These are phyloP conservation scores for Ustilago sp. DNA, from an alignment of 1,284 basidiomycete species.

Conservation along the genomic window DNA sequence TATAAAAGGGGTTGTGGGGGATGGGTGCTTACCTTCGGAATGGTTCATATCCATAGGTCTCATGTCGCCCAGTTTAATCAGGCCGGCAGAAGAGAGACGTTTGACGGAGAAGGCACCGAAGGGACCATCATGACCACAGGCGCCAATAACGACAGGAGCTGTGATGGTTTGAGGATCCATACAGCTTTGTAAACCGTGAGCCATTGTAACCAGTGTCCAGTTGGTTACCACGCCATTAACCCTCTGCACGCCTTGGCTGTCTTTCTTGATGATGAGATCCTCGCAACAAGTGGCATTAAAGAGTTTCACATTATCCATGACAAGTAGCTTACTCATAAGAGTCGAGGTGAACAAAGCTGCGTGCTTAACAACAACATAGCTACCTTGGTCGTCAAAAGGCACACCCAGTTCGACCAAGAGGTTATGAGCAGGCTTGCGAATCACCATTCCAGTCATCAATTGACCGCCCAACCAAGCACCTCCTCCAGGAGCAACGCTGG, in stretches of 20 bases:
- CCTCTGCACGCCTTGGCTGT: conserved; percentile 72
- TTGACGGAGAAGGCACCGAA: conserved; percentile 89
- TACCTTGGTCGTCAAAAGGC: conserved; percentile 83
- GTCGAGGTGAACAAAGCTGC: conserved; percentile 78
- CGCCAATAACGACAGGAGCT: conserved; percentile 74
- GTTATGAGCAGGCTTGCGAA: conserved; percentile 81
- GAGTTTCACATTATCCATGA: conserved; percentile 75
- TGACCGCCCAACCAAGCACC: conserved; percentile 75
- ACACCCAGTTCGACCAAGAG: conserved; percentile 81
- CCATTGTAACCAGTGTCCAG: conserved; percentile 84
- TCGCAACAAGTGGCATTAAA: conserved; percentile 70
- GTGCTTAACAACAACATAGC: conserved; percentile 71
- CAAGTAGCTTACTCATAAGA: conserved; percentile 79
- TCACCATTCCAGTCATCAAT: conserved; percentile 86
- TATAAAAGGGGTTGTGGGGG: background rate
- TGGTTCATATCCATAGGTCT: conserved; percentile 70
- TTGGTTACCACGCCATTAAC: conserved; percentile 87
- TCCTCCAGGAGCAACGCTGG: conserved; percentile 81
- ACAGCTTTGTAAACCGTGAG: conserved; percentile 78
- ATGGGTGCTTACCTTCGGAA: conserved; percentile 49
- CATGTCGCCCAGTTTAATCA: conserved; percentile 85
- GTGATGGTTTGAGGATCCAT: conserved; percentile 81
- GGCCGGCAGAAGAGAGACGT: conserved; percentile 80
- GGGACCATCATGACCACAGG: conserved; percentile 81
- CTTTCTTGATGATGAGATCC: conserved; percentile 68